phyloP scores from a whole-genome alignment of 2,329 filamentous ascomycete genomes.

The Whalleya microplaca region DNA sequence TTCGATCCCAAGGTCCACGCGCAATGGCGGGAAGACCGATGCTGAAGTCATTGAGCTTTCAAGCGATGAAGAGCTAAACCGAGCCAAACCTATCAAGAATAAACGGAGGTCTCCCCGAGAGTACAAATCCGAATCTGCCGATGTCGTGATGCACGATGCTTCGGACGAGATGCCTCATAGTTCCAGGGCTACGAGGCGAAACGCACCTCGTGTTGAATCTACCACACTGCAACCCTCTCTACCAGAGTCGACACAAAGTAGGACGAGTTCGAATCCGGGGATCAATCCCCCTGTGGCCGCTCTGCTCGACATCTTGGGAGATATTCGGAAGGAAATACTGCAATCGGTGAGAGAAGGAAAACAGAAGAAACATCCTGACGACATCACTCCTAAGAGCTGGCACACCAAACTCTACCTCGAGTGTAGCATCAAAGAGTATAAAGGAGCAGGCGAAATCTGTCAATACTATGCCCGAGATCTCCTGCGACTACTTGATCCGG shows the following conservation, averaged over 20 bases:
- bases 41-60: conserved; percentile 8
- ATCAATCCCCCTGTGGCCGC: conserved; percentile 13
- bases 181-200: neutral
- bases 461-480: conserved; percentile 50
- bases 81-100: conserved; percentile 26
- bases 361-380: conserved; percentile 35
- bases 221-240: neutral
- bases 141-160: conserved; percentile 34
- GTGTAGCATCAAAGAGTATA: conserved; percentile 47
- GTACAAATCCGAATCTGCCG: conserved; percentile 10
- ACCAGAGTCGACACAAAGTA: neutral
- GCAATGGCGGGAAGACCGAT: conserved; percentile 13
- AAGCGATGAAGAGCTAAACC: conserved; percentile 18
- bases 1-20: conserved; percentile 18
- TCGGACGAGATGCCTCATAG: conserved; percentile 4
- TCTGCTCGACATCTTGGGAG: conserved; percentile 29
- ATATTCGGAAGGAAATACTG: conserved; percentile 32
- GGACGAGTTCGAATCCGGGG: neutral
- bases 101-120: conserved; percentile 27
- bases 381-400: conserved; percentile 32
- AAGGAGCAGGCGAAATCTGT: conserved; percentile 43
- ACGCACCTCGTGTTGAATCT: neutral
- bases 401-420: conserved; percentile 39
- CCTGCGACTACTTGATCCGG: conserved; percentile 28
- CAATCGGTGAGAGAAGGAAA: conserved; percentile 31